Base-by-base conservation (phyloP, 768 basidiomycete species). In the Pleurotus citrinopileatus region DNA sequence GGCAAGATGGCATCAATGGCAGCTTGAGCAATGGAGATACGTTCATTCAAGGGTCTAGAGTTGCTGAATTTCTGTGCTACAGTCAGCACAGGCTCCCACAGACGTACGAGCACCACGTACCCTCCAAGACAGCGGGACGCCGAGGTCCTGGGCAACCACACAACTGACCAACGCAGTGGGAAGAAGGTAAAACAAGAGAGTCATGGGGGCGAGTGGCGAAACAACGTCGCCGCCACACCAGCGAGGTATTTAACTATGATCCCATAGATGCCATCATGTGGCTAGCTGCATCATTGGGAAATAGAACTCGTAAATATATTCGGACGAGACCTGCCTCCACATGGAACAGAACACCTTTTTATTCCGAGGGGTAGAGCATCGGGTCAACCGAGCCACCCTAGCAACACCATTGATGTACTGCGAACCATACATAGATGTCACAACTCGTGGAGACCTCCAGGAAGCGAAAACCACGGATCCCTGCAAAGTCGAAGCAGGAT, bases 1-100 rank as follows among this genome's bases (percentile, higher is more conserved):
- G 74, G 68, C 3, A 70, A 55, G 32, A 80, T 73, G 12, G 63
- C 61, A 55, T 78, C 65, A 53, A 78, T 75, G 5, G 71, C 75
- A 56, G 70, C 64, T 55, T 76, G 70, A 1, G 78, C 67, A 25
- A 77, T 68, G 4, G 67, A 61, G n/a, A 76, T 69, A 12, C 75
- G 73, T 52, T 76, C 67, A 17, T 65, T 58, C n/a, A 68, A 53
- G 4, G 69, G 59, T 17, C 73, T 68, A 5, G 67, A 65, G 58
- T 71, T 79, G 57, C 42, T 70, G 57, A 70, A 71, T 66, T 80
- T 69, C 80, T 80, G 40, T 7, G 17, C 17, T 20, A 23, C 12
- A 22, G 10, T 7, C 19, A 26, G 15, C 17, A 10, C 10, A 52
- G 38, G n/a, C n/a, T n/a, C 36, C 10, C 36, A 36, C 15, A 19